Evolutionary conservation across 371 early-diverging fungal genomes (phyloP).

Genomic region (Mucor racemosus): DNA sequence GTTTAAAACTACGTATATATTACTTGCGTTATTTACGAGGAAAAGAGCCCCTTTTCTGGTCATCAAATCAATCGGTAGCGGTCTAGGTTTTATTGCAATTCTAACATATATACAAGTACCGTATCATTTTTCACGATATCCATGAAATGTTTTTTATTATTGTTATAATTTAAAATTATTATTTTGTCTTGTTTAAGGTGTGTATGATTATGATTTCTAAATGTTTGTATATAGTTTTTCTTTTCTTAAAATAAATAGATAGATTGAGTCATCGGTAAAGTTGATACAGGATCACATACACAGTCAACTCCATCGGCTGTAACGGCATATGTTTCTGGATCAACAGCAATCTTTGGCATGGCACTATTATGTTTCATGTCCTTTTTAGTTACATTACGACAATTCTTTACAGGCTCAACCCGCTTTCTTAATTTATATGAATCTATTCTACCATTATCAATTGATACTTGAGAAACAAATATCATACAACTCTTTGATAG

Average conservation of each 20-base stretch:
- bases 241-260: slow-evolving; percentile 71
- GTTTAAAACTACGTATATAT: not conserved
- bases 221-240: not conserved
- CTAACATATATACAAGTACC: too few relatives aligned
- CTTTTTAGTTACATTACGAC: slow-evolving; percentile 76
- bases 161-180: not conserved
- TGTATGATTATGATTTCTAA: slow-evolving; percentile 4
- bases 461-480: slow-evolving; percentile 81
- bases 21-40: not conserved
- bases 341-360: slow-evolving; percentile 78
- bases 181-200: not conserved
- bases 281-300: slow-evolving; percentile 71
- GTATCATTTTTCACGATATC: not conserved
- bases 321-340: slow-evolving; percentile 91
- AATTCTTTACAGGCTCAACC: slow-evolving; percentile 74
- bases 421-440: slow-evolving; percentile 72
- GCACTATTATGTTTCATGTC: slow-evolving; percentile 86
- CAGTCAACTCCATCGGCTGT: slow-evolving; percentile 76
- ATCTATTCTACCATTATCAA: slow-evolving; percentile 58
- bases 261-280: slow-evolving; percentile 76
- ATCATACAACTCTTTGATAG: slow-evolving; percentile 64
- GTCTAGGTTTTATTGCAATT: not conserved
- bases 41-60: too few relatives aligned
- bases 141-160: not conserved
- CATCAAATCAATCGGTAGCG: too few relatives aligned